Conservation (phyloP, 1,284 basidiomycete species). For the Sphaerobolus stellatus region DNA sequence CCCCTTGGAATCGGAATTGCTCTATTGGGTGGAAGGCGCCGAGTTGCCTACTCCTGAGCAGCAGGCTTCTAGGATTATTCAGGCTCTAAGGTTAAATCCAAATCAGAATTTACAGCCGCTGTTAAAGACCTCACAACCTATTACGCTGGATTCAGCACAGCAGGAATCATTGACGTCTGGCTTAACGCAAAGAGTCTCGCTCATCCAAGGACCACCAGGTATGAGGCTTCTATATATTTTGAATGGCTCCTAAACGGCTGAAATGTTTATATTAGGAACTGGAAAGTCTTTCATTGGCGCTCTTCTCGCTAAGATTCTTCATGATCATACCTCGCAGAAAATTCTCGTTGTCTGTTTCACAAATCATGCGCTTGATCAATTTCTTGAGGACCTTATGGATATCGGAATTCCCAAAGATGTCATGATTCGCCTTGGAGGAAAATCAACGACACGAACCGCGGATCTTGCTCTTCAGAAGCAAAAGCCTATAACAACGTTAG, state of each 20-base stretch:
- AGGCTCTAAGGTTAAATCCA: slow-evolving; percentile 34
- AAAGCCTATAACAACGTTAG: slow-evolving; percentile 18
- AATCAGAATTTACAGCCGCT: slow-evolving; percentile 41
- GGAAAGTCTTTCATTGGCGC: slow-evolving; percentile 70
- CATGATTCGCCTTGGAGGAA: slow-evolving; percentile 57
- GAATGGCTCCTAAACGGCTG: not conserved
- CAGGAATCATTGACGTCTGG: slow-evolving; percentile 48
- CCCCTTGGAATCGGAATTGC: slow-evolving; percentile 48
- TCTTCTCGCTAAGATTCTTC: slow-evolving; percentile 54
- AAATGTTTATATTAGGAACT: slow-evolving; percentile 43
- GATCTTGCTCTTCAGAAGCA: slow-evolving; percentile 42
- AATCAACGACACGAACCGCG: slow-evolving; percentile 46
- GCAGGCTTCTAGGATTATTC: slow-evolving; percentile 27
- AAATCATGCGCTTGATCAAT: slow-evolving; percentile 66
- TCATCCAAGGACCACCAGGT: slow-evolving; percentile 71
- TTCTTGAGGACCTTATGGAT: slow-evolving; percentile 56
- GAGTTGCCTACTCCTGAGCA: slow-evolving; percentile 12
- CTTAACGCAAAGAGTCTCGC: slow-evolving; percentile 51
- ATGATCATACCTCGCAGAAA: slow-evolving; percentile 43
- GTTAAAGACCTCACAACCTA: slow-evolving; percentile 36
- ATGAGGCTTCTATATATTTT: slow-evolving; percentile 23
- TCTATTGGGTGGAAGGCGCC: slow-evolving; percentile 47
- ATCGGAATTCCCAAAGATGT: slow-evolving; percentile 49
- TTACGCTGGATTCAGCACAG: slow-evolving; percentile 53
- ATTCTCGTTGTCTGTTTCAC: slow-evolving; percentile 68